These are phyloP conservation scores for Tricholoma sp. DNA, from an alignment of 768 basidiomycete species.

Conservation along the genomic window DNA sequence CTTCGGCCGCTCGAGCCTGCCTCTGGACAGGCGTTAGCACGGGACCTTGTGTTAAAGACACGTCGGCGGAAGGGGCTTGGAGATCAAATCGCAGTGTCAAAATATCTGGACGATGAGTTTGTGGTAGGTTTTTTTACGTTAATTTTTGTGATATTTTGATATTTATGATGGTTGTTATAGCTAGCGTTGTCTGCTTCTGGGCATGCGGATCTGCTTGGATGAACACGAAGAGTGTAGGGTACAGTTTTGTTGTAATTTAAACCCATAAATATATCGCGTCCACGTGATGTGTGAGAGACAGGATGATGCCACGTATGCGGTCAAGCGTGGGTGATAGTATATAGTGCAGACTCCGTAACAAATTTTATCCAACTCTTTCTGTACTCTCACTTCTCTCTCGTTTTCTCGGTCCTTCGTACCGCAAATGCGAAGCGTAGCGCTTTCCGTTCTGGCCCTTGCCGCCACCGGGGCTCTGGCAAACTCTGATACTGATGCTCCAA, in stretches of 20 bases:
- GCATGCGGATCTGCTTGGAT: slow-evolving; percentile 87
- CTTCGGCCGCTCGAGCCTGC: slow-evolving; percentile 95
- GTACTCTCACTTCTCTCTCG: slow-evolving; percentile 30
- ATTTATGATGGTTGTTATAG: slow-evolving; percentile 31
- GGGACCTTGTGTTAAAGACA: slow-evolving; percentile 95
- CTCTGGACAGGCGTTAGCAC: slow-evolving; percentile 89
- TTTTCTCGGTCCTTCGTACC: slow-evolving; percentile 60
- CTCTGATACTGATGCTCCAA: slow-evolving; percentile 39
- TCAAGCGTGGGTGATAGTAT: slow-evolving; percentile 21
- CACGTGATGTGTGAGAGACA: slow-evolving; percentile 39
- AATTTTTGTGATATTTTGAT: background rate
- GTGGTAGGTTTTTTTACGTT: slow-evolving; percentile 51
- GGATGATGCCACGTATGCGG: slow-evolving; percentile 39
- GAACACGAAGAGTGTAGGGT: slow-evolving; percentile 9
- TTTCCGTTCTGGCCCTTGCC: slow-evolving; percentile 68
- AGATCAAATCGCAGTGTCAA: slow-evolving; percentile 95
- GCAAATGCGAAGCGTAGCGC: slow-evolving; percentile 84
- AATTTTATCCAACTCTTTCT: slow-evolving; percentile 23
- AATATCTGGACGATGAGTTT: slow-evolving; percentile 97
- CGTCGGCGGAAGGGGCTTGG: slow-evolving; percentile 94
- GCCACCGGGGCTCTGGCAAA: slow-evolving; percentile 59
- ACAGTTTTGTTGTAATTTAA: background rate
- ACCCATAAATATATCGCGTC: slow-evolving; percentile 5
- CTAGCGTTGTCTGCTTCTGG: slow-evolving; percentile 92
- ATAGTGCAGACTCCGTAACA: slow-evolving; percentile 25